These are phyloP conservation scores for Baudoinia panamericana DNA, from an alignment of 495 filamentous ascomycete genomes.

Conservation along the genomic window DNA sequence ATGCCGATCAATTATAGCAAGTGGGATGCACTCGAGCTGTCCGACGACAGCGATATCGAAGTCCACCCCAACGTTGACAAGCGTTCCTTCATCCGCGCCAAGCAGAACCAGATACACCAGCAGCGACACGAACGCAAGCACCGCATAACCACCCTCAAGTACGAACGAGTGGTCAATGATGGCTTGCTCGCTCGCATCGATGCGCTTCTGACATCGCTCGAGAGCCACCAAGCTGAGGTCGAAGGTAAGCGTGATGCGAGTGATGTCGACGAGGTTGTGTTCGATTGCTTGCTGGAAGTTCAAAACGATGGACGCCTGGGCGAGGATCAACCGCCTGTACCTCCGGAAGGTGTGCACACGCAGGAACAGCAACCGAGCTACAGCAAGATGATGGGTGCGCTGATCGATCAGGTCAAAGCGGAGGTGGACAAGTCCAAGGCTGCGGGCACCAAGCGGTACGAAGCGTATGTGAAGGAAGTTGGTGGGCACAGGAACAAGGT, in stretches of 20 bases:
- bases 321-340: constrained; percentile 58
- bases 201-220: constrained; percentile 55
- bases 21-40: constrained; percentile 89
- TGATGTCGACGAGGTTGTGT: constrained; percentile 68
- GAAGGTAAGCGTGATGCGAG: constrained; percentile 28
- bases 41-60: constrained; percentile 95
- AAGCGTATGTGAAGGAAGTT: constrained; percentile 63
- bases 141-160: constrained; percentile 82
- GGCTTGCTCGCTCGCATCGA: constrained; percentile 73
- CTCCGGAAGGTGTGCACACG: constrained; percentile 66
- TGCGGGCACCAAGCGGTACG: constrained; percentile 48
- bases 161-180: constrained; percentile 88
- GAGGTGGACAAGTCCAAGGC: constrained; percentile 23
- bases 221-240: constrained; percentile 53
- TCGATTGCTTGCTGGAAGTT: constrained; percentile 72
- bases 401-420: constrained; percentile 77
- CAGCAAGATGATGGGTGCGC: constrained; percentile 84
- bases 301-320: constrained; percentile 43
- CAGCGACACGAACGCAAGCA: constrained; percentile 70
- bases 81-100: constrained; percentile 93
- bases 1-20: constrained; percentile 96
- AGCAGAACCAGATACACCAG: constrained; percentile 91
- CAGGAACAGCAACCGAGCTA: constrained; percentile 67
- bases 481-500: constrained; percentile 65
- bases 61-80: constrained; percentile 99